Evolutionary conservation across 2,329 filamentous ascomycete genomes (phyloP), one percentile per base, ranked within the genome.

Genomic region (Thelonectria blattea): DNA sequence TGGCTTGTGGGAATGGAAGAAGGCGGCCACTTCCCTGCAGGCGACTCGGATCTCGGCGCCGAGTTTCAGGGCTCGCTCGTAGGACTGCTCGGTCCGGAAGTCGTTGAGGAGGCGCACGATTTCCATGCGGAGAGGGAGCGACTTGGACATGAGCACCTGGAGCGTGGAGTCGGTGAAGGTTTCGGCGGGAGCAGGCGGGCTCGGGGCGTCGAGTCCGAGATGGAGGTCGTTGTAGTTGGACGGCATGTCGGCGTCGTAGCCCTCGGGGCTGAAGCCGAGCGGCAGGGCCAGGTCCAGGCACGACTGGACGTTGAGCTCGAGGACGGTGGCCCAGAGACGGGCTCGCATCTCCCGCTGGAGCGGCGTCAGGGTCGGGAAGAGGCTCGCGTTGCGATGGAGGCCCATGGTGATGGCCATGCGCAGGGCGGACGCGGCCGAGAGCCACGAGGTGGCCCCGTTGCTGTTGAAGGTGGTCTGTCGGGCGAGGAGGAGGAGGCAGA

Each of bases 391-490:
- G 1, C 68, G 66, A 18, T 71, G 68, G 14, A 71, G 61, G 2
- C 68, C 68, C 68, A 71, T 71, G 20, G 68, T 70, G 27, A 71
- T 62, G 27, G 68, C 68, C 48, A 63, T 65, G 12, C 68, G 68
- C 2, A 71, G 24, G 9, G 71, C 52, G 10, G 68, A 71, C 12
- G 62, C 62, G 0, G 67, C 62, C 1, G 68, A 71, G 42, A 71
- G 68, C 68, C 68, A 71, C 24, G 68, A 70, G 1, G 68, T 65
- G 42, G 64, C 67, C 14, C 68, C 68, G 8, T 52, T 62, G 45
- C 68, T 71, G 49, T 71, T 71, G 39, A 68, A 71, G 5, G 68
- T 71, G 12, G 67, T 62, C 39, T 71, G 68, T 3, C 68, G 64
- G 7, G 68, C 63, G 10, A 71, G 53, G 9, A 71, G 58, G 12